Percentiles rank a stretch among this genome's conserved stretches.
phyloP scores from a whole-genome alignment of 2,329 filamentous ascomycete species.

The Xylariaceae sp. region DNA sequence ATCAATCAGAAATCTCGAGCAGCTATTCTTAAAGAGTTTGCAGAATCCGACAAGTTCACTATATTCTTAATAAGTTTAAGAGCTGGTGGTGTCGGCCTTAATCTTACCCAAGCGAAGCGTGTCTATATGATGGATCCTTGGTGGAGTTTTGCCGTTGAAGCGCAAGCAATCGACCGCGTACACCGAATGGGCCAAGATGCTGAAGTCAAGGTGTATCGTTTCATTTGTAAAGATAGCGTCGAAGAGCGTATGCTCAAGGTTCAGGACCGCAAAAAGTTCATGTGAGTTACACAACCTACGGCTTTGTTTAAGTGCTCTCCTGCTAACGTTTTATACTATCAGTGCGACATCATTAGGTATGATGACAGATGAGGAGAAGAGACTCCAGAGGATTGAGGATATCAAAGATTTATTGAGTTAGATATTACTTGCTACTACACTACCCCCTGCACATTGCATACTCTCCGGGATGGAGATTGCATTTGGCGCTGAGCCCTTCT shows the following conservation, averaged over 20 bases:
- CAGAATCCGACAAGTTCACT: constrained; percentile 64
- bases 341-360: constrained; percentile 95
- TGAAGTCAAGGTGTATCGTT: constrained; percentile 85
- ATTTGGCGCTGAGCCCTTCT: background rate
- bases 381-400: constrained; percentile 87
- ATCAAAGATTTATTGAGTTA: constrained; percentile 86
- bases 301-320: background rate
- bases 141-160: constrained; percentile 98
- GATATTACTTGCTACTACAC: background rate
- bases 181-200: constrained; percentile 94
- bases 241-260: constrained; percentile 94
- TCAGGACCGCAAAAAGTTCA: constrained; percentile 95
- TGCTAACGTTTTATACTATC: constrained; percentile 6
- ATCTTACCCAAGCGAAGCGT: constrained; percentile 84
- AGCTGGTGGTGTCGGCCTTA: constrained; percentile 92
- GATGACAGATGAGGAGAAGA: constrained; percentile 95
- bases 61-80: constrained; percentile 84
- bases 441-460: background rate
- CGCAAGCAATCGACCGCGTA: constrained; percentile 95
- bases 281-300: constrained; percentile 64
- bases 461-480: background rate
- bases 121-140: constrained; percentile 99
- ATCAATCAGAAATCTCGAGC: constrained; percentile 88
- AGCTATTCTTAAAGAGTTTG: constrained; percentile 78
- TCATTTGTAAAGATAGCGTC: constrained; percentile 89